Base-by-base conservation (phyloP, 306 rosid species). In the Lathyrus oleraceus region DNA sequence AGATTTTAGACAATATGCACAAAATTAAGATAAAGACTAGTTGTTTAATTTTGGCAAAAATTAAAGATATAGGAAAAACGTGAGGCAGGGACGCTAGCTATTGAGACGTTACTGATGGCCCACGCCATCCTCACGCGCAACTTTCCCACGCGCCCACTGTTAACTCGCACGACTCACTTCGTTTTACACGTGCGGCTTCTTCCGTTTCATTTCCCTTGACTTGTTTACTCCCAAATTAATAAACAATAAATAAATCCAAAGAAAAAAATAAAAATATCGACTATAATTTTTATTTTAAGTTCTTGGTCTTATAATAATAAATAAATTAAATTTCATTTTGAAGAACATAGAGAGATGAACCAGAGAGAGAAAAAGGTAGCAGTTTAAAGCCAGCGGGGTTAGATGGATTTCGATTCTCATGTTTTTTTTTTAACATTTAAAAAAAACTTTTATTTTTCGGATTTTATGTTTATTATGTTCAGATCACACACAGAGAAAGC, bases 331-430 rank as follows among this genome's bases (percentile, higher is more conserved):
- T 10, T 54, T 54, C 35, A 54, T 21, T 53, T 36, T n/a, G 43
- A 65, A 62, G 73, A 75, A 60, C 30, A 61, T 16, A 64, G 77
- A 48, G 72, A 57, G 65, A 73, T 32, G 16, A 54, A 54, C 30
- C 3, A 16, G 71, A 69, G 57, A 19, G 75, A 43, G 48, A 39
- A 39, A 15, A 19, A 36, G 13, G 20, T 54, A n/a, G 66, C 21
- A 44, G 64, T 76, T 81, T 66, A 72, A 63, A 59, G 75, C 48
- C 71, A 69, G 82, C 75, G 54, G 69, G 69, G 72, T 68, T 74
- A 61, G 74, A 69, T 84, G 75, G 71, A 73, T 84, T 80, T 70
- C 16, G 69, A 78, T 74, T 67, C 63, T 79, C 54, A 52, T 19
- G 19, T 58, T 15, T 47, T 6, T 49, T 49, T 17, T 48, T 8